Evolutionary conservation across 768 basidiomycete species (phyloP).

Genomic region (Cubamyces lactineus): DNA sequence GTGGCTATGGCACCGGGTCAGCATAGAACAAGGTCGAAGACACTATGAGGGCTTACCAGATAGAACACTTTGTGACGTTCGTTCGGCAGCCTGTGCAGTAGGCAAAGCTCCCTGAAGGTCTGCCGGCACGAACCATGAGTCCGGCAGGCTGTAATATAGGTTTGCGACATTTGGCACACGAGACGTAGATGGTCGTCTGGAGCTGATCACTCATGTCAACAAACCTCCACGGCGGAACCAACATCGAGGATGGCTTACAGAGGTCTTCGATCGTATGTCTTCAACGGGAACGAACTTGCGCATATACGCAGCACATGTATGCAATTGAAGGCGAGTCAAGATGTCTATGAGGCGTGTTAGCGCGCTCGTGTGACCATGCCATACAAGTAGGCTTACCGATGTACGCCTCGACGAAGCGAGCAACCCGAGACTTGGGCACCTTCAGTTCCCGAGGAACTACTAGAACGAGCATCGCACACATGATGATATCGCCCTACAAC

Average conservation of each 20-base stretch:
- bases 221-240: neutral
- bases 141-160: conserved; percentile 45
- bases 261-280: conserved; percentile 54
- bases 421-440: conserved; percentile 46
- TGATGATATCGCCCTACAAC: conserved; percentile 75
- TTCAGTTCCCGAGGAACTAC: conserved; percentile 62
- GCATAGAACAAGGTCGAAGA: neutral
- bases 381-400: conserved; percentile 53
- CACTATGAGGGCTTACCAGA: conserved; percentile 58
- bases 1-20: conserved; percentile 50
- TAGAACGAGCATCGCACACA: conserved; percentile 72
- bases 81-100: conserved; percentile 61
- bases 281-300: conserved; percentile 63
- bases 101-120: conserved; percentile 47
- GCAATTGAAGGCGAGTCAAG: conserved; percentile 61
- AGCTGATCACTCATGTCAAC: conserved; percentile 45
- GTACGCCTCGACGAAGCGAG: conserved; percentile 69
- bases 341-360: conserved; percentile 50
- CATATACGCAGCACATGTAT: conserved; percentile 72
- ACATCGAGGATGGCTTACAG: conserved; percentile 42
- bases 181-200: conserved; percentile 71
- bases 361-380: neutral
- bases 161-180: conserved; percentile 72
- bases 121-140: conserved; percentile 28
- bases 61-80: conserved; percentile 57